These are phyloP conservation scores for Calocybe indica DNA, from an alignment of 768 basidiomycete genomes.

Conservation along the genomic window DNA sequence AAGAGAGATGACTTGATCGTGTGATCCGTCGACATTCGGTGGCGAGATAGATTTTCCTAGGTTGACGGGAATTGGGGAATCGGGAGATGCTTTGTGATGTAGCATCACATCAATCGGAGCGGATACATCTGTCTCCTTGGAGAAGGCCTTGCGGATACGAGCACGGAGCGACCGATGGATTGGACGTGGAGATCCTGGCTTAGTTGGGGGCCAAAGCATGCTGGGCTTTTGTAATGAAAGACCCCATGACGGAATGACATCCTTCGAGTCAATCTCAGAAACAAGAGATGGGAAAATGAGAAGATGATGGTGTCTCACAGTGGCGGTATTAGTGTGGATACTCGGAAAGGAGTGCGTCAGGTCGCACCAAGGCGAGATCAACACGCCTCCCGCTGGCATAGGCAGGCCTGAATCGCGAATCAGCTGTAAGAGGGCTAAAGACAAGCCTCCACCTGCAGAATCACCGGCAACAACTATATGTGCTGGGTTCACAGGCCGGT, in stretches of 20 bases:
- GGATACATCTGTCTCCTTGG: conserved; percentile 15
- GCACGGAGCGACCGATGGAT: conserved; percentile 56
- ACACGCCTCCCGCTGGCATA: conserved; percentile 77
- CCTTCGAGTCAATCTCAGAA: conserved; percentile 34
- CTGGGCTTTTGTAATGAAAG: conserved; percentile 76
- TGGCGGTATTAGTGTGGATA: conserved; percentile 76
- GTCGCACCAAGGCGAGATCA: conserved; percentile 90
- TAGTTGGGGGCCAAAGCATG: conserved; percentile 73
- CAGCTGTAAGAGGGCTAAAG: conserved; percentile 77
- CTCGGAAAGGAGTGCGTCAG: conserved; percentile 95
- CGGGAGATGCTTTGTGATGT: neutral
- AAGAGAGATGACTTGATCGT: conserved; percentile 40
- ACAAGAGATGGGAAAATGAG: neutral
- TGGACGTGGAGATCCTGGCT: conserved; percentile 49
- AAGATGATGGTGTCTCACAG: conserved; percentile 39
- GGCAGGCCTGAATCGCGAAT: conserved; percentile 83
- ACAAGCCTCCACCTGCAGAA: conserved; percentile 88
- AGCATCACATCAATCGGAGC: neutral
- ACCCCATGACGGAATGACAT: conserved; percentile 74
- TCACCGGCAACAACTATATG: conserved; percentile 87
- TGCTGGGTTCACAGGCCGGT: conserved; percentile 72
- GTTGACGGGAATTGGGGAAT: conserved; percentile 25
- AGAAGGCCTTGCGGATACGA: conserved; percentile 55
- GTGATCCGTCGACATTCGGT: conserved; percentile 28
- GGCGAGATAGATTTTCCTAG: conserved; percentile 43